Percentiles rank a stretch among this genome's conserved stretches.
phyloP scores from a whole-genome alignment of 2,329 filamentous ascomycete species.

The Colletotrichum tanaceti region DNA sequence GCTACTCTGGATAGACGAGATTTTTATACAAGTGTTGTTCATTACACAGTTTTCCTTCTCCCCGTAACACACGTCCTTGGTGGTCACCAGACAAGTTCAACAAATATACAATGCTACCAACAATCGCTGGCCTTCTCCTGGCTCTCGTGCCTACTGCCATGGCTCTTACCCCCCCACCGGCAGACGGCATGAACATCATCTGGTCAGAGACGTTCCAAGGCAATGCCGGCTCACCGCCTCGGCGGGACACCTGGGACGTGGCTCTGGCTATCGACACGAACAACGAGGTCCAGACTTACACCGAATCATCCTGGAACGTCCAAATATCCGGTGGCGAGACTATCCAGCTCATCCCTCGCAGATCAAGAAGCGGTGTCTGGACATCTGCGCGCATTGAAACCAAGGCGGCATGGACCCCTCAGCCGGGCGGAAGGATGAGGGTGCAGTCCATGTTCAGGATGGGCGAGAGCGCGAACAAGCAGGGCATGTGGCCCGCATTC shows the following conservation, averaged over 20 bases:
- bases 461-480: slow-evolving; percentile 57
- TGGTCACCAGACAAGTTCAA: neutral
- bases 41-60: neutral
- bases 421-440: slow-evolving; percentile 57
- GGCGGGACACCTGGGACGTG: slow-evolving; percentile 56
- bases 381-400: slow-evolving; percentile 67
- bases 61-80: neutral
- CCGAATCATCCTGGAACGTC: slow-evolving; percentile 58
- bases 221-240: slow-evolving; percentile 51
- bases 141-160: slow-evolving; percentile 43
- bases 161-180: slow-evolving; percentile 53
- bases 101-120: slow-evolving; percentile 12
- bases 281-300: slow-evolving; percentile 64
- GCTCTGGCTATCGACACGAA: slow-evolving; percentile 59
- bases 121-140: slow-evolving; percentile 28
- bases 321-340: slow-evolving; percentile 63
- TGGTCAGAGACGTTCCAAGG: slow-evolving; percentile 62
- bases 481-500: slow-evolving; percentile 70
- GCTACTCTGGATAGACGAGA: slow-evolving; percentile 8
- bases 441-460: slow-evolving; percentile 61
- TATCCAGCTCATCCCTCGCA: slow-evolving; percentile 63
- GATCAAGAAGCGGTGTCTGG: slow-evolving; percentile 56
- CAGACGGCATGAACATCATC: slow-evolving; percentile 55
- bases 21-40: slow-evolving; percentile 1
- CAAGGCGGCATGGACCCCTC: slow-evolving; percentile 59